Conservation (phyloP, 2,329 filamentous ascomycete species). For the Aspergillus calidoustus region DNA sequence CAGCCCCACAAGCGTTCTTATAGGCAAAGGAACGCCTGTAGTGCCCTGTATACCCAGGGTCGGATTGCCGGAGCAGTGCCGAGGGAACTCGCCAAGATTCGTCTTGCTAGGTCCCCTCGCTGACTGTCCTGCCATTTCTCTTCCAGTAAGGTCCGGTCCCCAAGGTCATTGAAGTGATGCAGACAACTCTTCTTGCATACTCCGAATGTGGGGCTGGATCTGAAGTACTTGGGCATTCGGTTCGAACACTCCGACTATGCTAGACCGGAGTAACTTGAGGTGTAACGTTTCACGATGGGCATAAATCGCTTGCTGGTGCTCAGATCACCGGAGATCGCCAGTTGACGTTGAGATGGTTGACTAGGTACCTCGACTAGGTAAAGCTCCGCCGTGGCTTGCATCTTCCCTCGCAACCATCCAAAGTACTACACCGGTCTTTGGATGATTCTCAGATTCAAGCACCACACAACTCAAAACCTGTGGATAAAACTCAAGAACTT, state of each 20-base stretch:
- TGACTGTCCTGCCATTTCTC: not conserved
- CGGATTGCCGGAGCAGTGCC: too few relatives aligned
- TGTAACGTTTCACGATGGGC: not conserved
- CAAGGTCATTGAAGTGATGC: not conserved
- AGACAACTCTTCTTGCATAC: not conserved
- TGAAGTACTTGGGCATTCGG: not conserved
- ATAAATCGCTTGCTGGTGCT: not conserved
- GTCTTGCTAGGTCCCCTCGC: not conserved
- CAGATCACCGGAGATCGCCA: not conserved
- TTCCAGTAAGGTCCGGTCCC: not conserved
- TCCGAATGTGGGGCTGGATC: conserved; percentile 9
- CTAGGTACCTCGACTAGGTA: not conserved
- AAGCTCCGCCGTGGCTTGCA: not conserved
- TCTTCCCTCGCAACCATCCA: not conserved
- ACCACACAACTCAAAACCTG: not conserved
- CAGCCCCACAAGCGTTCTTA: not conserved
- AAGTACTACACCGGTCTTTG: not conserved
- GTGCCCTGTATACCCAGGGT: not conserved
- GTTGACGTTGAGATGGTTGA: not conserved
- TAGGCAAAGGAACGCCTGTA: not conserved
- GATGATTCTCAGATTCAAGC: not conserved
- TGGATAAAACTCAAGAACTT: not conserved
- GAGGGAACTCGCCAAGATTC: not conserved
- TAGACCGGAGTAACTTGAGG: conserved; percentile 4
- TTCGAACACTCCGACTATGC: conserved; percentile 3